A percentile compares a stretch with the other conserved stretches of the same genome.
Conservation (phyloP, 805 yeast species). For the Saccharomycopsis lassenensis region DNA sequence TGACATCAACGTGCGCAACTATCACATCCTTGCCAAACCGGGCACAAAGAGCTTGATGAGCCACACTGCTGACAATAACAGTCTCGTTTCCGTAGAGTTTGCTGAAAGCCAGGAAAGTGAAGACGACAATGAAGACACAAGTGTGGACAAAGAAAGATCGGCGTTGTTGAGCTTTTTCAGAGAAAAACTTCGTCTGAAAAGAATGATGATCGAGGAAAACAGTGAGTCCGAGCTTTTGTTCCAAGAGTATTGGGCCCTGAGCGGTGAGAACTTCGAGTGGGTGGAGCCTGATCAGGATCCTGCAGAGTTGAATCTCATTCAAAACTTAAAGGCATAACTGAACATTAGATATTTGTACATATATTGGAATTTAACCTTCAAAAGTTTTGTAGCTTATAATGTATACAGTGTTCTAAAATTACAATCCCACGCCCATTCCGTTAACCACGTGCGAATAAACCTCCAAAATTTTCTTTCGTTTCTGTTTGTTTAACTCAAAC, state of each 20-base stretch:
- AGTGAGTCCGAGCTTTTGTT: constrained; percentile 57
- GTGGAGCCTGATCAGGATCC: constrained; percentile 87
- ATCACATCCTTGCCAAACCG: constrained; percentile 22
- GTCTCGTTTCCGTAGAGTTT: constrained; percentile 2
- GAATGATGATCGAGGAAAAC: constrained; percentile 33
- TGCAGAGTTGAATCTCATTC: constrained; percentile 38
- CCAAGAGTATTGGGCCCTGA: constrained; percentile 79
- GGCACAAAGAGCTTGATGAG: constrained; percentile 9
- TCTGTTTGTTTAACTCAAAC: constrained; percentile 9
- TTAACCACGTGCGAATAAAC: constrained; percentile 12
- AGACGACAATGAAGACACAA: background rate
- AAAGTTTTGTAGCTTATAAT: too few species aligned
- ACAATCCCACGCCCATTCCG: constrained; percentile 13
- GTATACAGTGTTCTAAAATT: too few species aligned
- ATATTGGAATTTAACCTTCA: too few species aligned
- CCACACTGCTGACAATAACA: constrained; percentile 1
- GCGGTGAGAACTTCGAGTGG: constrained; percentile 85
- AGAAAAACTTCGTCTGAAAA: constrained; percentile 21
- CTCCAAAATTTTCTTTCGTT: constrained; percentile 7
- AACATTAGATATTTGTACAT: too few species aligned
- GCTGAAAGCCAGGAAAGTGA: background rate
- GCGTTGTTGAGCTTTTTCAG: constrained; percentile 12
- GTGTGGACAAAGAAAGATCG: constrained; percentile 8
- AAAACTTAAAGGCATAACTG: too few species aligned
- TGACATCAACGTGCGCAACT: constrained; percentile 31